Evolutionary conservation across 225 moss, liverwort and hornwort genomes (phyloP).

Genomic region (Straminergon stramineum): DNA sequence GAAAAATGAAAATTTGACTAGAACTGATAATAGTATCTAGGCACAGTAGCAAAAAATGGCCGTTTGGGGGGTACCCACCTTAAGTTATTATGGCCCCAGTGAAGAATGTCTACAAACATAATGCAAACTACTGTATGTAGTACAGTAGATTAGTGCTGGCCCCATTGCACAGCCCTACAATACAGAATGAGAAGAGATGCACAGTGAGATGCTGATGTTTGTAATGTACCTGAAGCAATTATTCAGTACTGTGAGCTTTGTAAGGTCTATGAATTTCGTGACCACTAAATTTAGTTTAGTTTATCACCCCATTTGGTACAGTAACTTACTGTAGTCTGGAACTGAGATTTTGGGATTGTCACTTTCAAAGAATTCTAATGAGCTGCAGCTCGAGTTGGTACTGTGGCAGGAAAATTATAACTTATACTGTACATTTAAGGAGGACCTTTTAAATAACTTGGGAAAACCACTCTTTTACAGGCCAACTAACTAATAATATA

Average conservation of each 20-base stretch:
- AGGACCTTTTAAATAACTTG: not conserved
- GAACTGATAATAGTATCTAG: too few relatives aligned
- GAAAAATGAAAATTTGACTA: too few relatives aligned
- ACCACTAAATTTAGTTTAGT: not conserved
- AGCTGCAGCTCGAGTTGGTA: not conserved
- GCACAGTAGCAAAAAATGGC: too few relatives aligned
- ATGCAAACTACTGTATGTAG: not conserved
- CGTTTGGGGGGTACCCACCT: too few relatives aligned
- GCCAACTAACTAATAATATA: not conserved
- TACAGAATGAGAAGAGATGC: not conserved
- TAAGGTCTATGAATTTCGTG: not conserved
- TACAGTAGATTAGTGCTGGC: not conserved
- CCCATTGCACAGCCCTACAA: not conserved
- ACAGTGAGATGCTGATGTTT: not conserved
- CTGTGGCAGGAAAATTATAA: not conserved
- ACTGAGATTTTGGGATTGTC: not conserved
- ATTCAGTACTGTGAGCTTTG: not conserved
- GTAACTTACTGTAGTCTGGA: not conserved
- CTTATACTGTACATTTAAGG: too few relatives aligned
- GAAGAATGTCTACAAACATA: not conserved
- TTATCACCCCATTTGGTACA: too few relatives aligned
- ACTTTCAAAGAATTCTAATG: not conserved
- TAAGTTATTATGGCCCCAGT: not conserved
- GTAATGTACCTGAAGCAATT: constrained; percentile 5
- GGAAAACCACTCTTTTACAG: not conserved